Percentiles rank a stretch among this genome's conserved stretches.
Conservation (phyloP, 768 basidiomycete genomes). For the Kwoniella sp. region DNA sequence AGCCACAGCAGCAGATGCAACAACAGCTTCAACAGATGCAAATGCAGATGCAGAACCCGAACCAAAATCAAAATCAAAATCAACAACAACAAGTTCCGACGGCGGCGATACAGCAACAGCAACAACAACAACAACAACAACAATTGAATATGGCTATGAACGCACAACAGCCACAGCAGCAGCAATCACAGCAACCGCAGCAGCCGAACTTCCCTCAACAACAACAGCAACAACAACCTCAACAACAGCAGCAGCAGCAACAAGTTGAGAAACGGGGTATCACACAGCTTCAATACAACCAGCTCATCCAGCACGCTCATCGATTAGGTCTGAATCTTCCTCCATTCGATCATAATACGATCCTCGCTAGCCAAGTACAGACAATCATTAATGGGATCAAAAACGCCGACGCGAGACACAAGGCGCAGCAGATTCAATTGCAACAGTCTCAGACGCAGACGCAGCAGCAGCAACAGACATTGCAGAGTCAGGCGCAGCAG, state of each 20-base stretch:
- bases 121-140: conserved; percentile 9
- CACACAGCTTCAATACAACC: conserved; percentile 16
- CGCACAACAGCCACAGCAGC: conserved; percentile 3
- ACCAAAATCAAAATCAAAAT: no score
- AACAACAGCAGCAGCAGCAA: conserved; percentile 16
- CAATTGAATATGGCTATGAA: neutral
- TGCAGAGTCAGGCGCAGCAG: conserved; percentile 5
- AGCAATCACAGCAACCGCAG: neutral
- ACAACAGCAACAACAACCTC: conserved; percentile 10
- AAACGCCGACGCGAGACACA: conserved; percentile 9
- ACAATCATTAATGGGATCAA: conserved; percentile 9
- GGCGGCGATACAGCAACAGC: conserved; percentile 2
- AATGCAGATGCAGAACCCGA: conserved; percentile 5
- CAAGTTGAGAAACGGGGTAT: conserved; percentile 17
- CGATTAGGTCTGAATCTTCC: conserved; percentile 15
- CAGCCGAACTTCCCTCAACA: neutral
- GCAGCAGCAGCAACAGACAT: conserved; percentile 8
- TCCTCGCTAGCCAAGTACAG: conserved; percentile 10
- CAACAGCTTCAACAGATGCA: conserved; percentile 22
- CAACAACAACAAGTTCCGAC: conserved; percentile 21
- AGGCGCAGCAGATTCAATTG: conserved; percentile 3
- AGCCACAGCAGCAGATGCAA: conserved; percentile 3
- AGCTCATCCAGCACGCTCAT: conserved; percentile 18
- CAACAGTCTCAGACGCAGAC: conserved; percentile 7
- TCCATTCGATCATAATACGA: conserved; percentile 19